Conservation (phyloP, 306 rosid species). For the Cercis canadensis region DNA sequence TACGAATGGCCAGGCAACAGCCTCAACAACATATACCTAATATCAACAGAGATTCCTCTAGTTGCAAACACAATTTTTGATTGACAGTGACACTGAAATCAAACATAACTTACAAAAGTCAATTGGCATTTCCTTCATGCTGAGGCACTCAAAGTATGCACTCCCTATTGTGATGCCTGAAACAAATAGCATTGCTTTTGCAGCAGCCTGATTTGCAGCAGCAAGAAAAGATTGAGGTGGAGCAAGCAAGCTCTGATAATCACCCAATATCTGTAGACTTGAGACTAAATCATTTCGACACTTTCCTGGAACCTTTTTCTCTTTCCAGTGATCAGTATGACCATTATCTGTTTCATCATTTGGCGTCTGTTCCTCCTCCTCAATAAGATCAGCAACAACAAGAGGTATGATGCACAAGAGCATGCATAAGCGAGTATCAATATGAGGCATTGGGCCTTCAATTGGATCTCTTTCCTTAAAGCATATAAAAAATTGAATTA, state of each 20-base stretch:
- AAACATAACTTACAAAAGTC: slow-evolving; percentile 71
- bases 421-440: slow-evolving; percentile 92
- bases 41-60: neutral
- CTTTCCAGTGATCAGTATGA: slow-evolving; percentile 63
- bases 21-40: slow-evolving; percentile 14
- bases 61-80: slow-evolving; percentile 7
- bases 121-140: slow-evolving; percentile 73
- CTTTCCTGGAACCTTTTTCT: slow-evolving; percentile 61
- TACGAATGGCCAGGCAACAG: slow-evolving; percentile 8
- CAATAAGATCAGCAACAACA: slow-evolving; percentile 80
- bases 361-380: slow-evolving; percentile 72
- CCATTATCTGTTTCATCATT: slow-evolving; percentile 53
- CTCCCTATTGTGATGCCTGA: slow-evolving; percentile 76
- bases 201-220: slow-evolving; percentile 92
- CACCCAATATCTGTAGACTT: slow-evolving; percentile 85
- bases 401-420: slow-evolving; percentile 83
- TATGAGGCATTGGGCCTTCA: slow-evolving; percentile 97
- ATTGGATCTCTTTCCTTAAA: slow-evolving; percentile 94
- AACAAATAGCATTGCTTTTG: slow-evolving; percentile 81
- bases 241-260: slow-evolving; percentile 79
- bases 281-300: slow-evolving; percentile 68
- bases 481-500: slow-evolving; percentile 11
- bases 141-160: slow-evolving; percentile 77
- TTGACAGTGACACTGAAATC: slow-evolving; percentile 15
- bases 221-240: slow-evolving; percentile 76